phyloP scores from a whole-genome alignment of 1,284 basidiomycete genomes.

The Gomphus bonarii region DNA sequence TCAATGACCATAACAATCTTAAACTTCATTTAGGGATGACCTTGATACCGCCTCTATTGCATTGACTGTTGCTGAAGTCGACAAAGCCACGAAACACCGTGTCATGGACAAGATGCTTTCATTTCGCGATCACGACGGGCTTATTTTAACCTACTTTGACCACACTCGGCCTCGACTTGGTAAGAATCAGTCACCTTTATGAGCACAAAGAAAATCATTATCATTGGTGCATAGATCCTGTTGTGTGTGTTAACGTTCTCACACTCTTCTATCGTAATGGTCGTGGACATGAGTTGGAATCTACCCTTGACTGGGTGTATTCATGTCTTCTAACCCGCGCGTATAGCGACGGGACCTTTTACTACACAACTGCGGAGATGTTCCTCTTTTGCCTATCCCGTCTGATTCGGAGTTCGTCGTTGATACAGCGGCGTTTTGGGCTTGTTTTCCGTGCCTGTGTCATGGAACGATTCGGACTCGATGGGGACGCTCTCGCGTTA shows the following conservation, averaged over 20 bases:
- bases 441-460: conserved; percentile 10
- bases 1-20: too few species aligned
- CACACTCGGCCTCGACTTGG: too few species aligned
- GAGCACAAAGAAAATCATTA: too few species aligned
- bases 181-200: too few species aligned
- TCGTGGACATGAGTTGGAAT: conserved; percentile 12
- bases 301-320: conserved; percentile 14
- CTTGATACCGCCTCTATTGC: too few species aligned
- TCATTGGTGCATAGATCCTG: conserved; percentile 7
- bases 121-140: too few species aligned
- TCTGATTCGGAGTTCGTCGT: conserved; percentile 9
- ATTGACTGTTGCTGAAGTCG: too few species aligned
- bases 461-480: conserved; percentile 12
- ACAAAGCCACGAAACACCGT: too few species aligned
- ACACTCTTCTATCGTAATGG: conserved; percentile 15
- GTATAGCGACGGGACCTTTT: conserved; percentile 15
- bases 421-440: conserved; percentile 2
- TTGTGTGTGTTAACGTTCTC: conserved; percentile 15
- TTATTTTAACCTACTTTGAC: too few species aligned
- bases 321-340: conserved; percentile 12
- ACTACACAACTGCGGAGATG: conserved; percentile 13
- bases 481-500: conserved; percentile 25
- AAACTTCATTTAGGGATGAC: too few species aligned
- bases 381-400: conserved; percentile 16
- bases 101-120: too few species aligned